A percentile compares a stretch with the other conserved stretches of the same genome.
phyloP scores from a whole-genome alignment of 2,329 filamentous ascomycete genomes.

The Cercospora janseana region DNA sequence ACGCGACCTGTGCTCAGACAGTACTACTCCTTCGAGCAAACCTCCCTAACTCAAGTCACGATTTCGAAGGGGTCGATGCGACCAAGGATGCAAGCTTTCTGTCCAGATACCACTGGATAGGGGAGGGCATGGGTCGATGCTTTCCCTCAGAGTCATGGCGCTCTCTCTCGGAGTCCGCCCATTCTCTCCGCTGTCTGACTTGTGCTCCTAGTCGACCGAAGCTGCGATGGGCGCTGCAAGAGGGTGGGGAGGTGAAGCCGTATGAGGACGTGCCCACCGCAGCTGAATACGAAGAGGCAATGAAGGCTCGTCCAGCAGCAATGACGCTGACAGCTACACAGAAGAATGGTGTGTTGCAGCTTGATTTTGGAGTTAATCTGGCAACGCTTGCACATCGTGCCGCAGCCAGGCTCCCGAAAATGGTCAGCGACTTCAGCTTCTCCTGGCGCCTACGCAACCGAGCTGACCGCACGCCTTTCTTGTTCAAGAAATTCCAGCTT shows the following conservation, averaged over 20 bases:
- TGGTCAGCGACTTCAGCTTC: neutral
- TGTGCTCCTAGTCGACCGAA: slow-evolving; percentile 44
- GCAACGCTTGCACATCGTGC: slow-evolving; percentile 35
- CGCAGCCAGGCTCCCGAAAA: slow-evolving; percentile 20
- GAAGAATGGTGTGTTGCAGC: neutral
- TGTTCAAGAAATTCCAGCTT: slow-evolving; percentile 27
- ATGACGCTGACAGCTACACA: slow-evolving; percentile 21
- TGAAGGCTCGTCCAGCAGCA: slow-evolving; percentile 50
- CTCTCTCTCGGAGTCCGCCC: neutral
- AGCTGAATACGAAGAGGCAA: slow-evolving; percentile 49
- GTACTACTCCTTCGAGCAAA: slow-evolving; percentile 10
- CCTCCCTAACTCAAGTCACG: no score
- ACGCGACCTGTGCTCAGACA: slow-evolving; percentile 6
- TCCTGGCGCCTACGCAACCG: slow-evolving; percentile 32
- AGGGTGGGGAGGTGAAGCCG: slow-evolving; percentile 40
- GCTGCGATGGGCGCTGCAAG: slow-evolving; percentile 40
- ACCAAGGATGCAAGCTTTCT: slow-evolving; percentile 1
- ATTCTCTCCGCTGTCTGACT: slow-evolving; percentile 9
- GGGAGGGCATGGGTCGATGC: slow-evolving; percentile 31
- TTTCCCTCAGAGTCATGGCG: slow-evolving; percentile 25
- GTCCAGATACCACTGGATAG: slow-evolving; percentile 22
- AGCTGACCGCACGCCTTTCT: slow-evolving; percentile 2
- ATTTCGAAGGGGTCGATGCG: no score
- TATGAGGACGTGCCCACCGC: slow-evolving; percentile 54
- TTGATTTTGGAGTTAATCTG: slow-evolving; percentile 34